phyloP scores from a whole-genome alignment of 2,329 filamentous ascomycete species.

The Davidsoniella virescens region DNA sequence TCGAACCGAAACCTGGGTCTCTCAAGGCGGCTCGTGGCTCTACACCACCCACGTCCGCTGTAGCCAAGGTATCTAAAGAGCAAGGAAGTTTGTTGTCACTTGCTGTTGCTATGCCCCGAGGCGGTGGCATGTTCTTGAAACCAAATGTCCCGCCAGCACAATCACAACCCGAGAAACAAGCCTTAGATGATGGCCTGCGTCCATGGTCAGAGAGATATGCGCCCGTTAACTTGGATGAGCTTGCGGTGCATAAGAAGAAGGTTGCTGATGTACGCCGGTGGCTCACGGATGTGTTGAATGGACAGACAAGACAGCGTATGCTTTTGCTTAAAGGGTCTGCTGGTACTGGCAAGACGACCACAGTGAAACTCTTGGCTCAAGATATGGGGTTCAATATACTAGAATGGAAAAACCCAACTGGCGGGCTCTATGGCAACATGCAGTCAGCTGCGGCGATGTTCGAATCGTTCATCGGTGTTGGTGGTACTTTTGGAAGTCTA shows the following conservation, averaged over 20 bases:
- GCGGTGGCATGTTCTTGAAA: slow-evolving; percentile 37
- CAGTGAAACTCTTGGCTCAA: slow-evolving; percentile 59
- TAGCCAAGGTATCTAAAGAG: background rate
- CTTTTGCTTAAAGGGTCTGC: slow-evolving; percentile 80
- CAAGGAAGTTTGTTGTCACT: slow-evolving; percentile 3
- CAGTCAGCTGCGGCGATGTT: slow-evolving; percentile 66
- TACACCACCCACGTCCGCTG: slow-evolving; percentile 15
- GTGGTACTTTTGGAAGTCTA: slow-evolving; percentile 64
- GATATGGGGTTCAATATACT: slow-evolving; percentile 62
- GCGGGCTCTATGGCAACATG: slow-evolving; percentile 41
- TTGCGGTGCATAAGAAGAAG: slow-evolving; percentile 91
- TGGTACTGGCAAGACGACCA: slow-evolving; percentile 85
- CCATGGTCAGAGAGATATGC: slow-evolving; percentile 83
- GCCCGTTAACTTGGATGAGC: slow-evolving; percentile 58
- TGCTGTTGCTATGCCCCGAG: slow-evolving; percentile 17
- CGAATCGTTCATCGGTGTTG: slow-evolving; percentile 75
- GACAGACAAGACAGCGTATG: slow-evolving; percentile 51
- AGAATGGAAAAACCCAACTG: slow-evolving; percentile 79
- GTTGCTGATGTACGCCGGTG: slow-evolving; percentile 71
- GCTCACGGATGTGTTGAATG: slow-evolving; percentile 58
- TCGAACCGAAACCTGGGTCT: background rate
- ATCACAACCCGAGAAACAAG: slow-evolving; percentile 7
- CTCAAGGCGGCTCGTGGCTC: background rate
- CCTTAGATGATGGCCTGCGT: slow-evolving; percentile 38
- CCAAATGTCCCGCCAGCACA: slow-evolving; percentile 19